A percentile compares a stretch with the other conserved stretches of the same genome.
Evolutionary conservation across 768 basidiomycete genomes (phyloP).

Genomic region (Pleurotus djamor): DNA sequence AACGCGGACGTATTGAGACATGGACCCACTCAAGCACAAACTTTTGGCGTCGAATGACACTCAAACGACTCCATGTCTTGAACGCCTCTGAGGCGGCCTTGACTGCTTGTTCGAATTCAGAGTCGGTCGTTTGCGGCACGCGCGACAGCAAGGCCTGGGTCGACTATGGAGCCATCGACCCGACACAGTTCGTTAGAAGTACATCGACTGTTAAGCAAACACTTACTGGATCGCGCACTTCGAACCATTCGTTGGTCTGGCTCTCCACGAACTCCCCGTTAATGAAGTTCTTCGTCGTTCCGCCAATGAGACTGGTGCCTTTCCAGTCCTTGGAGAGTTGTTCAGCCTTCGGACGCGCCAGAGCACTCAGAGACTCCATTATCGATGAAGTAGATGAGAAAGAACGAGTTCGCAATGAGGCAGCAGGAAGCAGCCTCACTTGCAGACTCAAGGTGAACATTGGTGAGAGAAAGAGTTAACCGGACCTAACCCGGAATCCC

Average conservation of each 20-base stretch:
- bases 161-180: slow-evolving; percentile 45
- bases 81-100: slow-evolving; percentile 82
- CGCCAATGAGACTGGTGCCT: slow-evolving; percentile 85
- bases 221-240: slow-evolving; percentile 86
- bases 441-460: slow-evolving; percentile 24
- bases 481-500: slow-evolving; percentile 6
- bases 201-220: not conserved
- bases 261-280: slow-evolving; percentile 89
- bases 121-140: slow-evolving; percentile 83
- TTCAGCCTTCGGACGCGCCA: slow-evolving; percentile 63
- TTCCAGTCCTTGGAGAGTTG: slow-evolving; percentile 76
- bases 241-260: slow-evolving; percentile 75
- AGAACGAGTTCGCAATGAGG: slow-evolving; percentile 22
- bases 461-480: slow-evolving; percentile 8
- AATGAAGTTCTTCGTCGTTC: slow-evolving; percentile 88
- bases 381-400: slow-evolving; percentile 48
- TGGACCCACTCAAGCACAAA: slow-evolving; percentile 81
- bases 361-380: slow-evolving; percentile 42
- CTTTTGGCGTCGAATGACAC: slow-evolving; percentile 81
- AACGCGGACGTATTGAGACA: slow-evolving; percentile 3
- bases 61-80: slow-evolving; percentile 86
- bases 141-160: slow-evolving; percentile 88
- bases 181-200: slow-evolving; percentile 4
- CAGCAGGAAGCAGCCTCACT: slow-evolving; percentile 26
- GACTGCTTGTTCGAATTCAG: slow-evolving; percentile 83